Percentiles rank a stretch among this genome's conserved stretches.
Conservation (phyloP, 139 green algal species). For the Coelastrella sp. region DNA sequence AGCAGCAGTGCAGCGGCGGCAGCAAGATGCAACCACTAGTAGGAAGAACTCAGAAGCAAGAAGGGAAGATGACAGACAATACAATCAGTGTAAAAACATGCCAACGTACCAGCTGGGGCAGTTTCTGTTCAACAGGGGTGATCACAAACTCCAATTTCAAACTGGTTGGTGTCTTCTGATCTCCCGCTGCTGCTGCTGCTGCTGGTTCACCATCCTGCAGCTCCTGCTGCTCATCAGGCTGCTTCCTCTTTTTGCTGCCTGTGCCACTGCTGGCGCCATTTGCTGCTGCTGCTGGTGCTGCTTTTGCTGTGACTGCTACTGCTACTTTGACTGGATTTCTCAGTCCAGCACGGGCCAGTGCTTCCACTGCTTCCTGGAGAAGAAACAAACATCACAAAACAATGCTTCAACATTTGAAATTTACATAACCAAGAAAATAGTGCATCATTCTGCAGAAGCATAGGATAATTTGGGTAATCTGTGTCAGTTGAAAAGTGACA, state of each 20-base stretch:
- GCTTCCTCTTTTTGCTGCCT: slow-evolving; percentile 7
- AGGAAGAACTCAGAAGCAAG: no score
- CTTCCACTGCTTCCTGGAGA: slow-evolving; percentile 76
- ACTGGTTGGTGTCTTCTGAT: slow-evolving; percentile 77
- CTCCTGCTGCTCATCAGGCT: neutral
- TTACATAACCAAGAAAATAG: neutral
- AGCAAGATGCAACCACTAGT: no score
- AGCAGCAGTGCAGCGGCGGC: no score
- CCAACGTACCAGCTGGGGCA: slow-evolving; percentile 73
- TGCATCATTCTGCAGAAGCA: no score
- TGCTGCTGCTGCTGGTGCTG: slow-evolving; percentile 25
- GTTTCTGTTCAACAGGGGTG: slow-evolving; percentile 75
- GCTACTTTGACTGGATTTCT: slow-evolving; percentile 86
- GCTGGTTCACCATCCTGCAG: neutral
- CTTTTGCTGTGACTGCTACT: slow-evolving; percentile 26
- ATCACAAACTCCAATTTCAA: slow-evolving; percentile 79
- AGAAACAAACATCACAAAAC: neutral
- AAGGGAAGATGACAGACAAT: no score
- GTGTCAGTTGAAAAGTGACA: no score
- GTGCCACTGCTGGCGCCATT: neutral
- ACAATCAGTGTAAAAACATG: no score
- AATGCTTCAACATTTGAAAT: neutral
- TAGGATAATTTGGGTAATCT: no score
- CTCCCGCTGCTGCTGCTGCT: slow-evolving; percentile 6
- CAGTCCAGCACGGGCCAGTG: slow-evolving; percentile 92